Evolutionary conservation across 768 basidiomycete genomes (phyloP), one percentile per base, ranked within the genome.

Genomic region (Suillus brevipes): DNA sequence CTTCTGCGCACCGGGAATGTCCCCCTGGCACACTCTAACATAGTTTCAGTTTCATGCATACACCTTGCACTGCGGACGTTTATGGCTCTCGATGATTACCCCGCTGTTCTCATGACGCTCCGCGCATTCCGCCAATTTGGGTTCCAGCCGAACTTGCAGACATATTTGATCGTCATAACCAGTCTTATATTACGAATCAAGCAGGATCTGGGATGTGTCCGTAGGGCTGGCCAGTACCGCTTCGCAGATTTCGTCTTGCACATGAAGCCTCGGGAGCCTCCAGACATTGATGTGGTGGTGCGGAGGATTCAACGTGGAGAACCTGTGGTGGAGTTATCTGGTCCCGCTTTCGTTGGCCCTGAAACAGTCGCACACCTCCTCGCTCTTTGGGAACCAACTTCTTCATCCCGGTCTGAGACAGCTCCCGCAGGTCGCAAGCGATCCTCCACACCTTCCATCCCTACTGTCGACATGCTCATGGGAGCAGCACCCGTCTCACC

Each of bases 31-130:
- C 69, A 56, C 20, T 75, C 75, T 0, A 70, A 78, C 9, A 61
- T 75, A 9, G 55, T 79, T 16, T 75, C 72, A 20, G 73, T 75
- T 0, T 77, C 73, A 38, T 72, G 82, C 1, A 69, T 86, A 43
- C 80, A 80, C 66, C 68, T 78, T 34, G 78, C 80, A 1, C 74
- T 87, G 6, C 79, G 79, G n/a, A 74, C 79, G 0, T 84, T 85
- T 67, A 71, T 87, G 62, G 71, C 70, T 0, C 68, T 73, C 12
- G 73, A 74, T 3, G 87, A 87, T 72, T 87, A 84, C 64, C 72
- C 82, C 13, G 86, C 77, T 1, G 84, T 83, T 1, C 78, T 78
- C 66, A 69, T 82, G 55, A 73, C 74, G 20, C 64, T 87, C 10
- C 74, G 72, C 28, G 66, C 78, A 10, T 76, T 80, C 62, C 45